Conservation (phyloP, 495 filamentous ascomycete genomes). For the Cercophora sp. region DNA sequence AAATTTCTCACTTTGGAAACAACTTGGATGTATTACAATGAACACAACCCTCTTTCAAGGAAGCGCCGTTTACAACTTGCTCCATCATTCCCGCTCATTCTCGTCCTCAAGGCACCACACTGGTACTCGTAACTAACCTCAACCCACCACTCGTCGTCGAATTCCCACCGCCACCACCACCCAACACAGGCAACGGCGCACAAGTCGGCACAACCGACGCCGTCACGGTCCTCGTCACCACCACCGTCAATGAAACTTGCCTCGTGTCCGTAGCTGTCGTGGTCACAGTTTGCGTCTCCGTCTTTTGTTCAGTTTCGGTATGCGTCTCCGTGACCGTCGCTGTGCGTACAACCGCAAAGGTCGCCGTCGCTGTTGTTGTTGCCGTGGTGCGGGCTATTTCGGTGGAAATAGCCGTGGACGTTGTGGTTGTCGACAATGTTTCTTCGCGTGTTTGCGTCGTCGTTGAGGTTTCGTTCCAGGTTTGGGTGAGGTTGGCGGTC, state of each 20-base stretch:
- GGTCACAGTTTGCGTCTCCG: neutral
- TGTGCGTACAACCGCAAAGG: neutral
- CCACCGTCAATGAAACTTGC: neutral
- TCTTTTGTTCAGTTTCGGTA: neutral
- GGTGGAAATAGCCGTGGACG: neutral
- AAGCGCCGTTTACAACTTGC: neutral
- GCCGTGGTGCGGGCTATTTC: neutral
- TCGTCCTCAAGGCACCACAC: too few relatives aligned
- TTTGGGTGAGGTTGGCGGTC: too few relatives aligned
- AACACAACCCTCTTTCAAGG: too few relatives aligned
- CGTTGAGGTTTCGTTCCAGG: too few relatives aligned
- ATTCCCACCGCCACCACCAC: neutral
- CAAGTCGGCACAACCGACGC: neutral
- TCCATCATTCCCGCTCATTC: neutral
- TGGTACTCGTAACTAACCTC: too few relatives aligned
- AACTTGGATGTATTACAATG: too few relatives aligned
- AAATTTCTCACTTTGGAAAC: too few relatives aligned
- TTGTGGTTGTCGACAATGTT: too few relatives aligned
- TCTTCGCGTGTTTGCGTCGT: too few relatives aligned
- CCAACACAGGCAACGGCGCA: too few relatives aligned
- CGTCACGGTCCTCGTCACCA: neutral
- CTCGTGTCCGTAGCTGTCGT: constrained; percentile 1
- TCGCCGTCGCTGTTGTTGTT: neutral
- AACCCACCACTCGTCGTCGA: neutral
- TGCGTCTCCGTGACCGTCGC: neutral